A percentile compares a stretch with the other conserved stretches of the same genome.
Evolutionary conservation across 2,329 filamentous ascomycete species (phyloP).

Genomic region (Kalmusia sp.): DNA sequence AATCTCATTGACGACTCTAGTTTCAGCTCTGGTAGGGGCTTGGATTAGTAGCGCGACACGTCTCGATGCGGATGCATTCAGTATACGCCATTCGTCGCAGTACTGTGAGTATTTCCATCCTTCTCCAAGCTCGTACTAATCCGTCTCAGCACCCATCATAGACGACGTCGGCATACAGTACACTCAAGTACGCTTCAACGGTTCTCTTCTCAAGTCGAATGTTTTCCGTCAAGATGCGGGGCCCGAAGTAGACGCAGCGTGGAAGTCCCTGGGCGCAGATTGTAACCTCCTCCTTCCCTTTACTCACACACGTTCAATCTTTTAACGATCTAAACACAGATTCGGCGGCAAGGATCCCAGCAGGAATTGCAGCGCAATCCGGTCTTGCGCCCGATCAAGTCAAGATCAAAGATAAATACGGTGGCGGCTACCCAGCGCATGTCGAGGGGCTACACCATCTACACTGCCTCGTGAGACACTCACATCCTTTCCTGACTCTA

Average conservation of each 20-base stretch:
- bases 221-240: conserved; percentile 59
- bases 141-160: conserved; percentile 35
- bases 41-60: conserved; percentile 21
- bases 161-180: conserved; percentile 53
- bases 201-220: conserved; percentile 62
- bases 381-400: conserved; percentile 64
- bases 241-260: conserved; percentile 65
- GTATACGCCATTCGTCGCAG: conserved; percentile 38
- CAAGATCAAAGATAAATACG: conserved; percentile 62
- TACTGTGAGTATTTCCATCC: conserved; percentile 31
- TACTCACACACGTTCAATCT: background rate
- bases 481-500: background rate
- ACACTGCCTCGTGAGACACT: conserved; percentile 64
- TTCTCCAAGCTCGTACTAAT: background rate
- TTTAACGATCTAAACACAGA: conserved; percentile 19
- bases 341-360: conserved; percentile 55
- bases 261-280: conserved; percentile 60
- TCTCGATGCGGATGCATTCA: conserved; percentile 32
- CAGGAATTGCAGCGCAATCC: conserved; percentile 55
- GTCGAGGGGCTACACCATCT: conserved; percentile 64
- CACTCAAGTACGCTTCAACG: conserved; percentile 58
- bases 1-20: conserved; percentile 22
- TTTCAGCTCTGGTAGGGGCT: conserved; percentile 31
- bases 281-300: conserved; percentile 48
- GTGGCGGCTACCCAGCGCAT: conserved; percentile 65